Base-by-base conservation (phyloP, 441 rosid genomes). In the Sinapis alba region DNA sequence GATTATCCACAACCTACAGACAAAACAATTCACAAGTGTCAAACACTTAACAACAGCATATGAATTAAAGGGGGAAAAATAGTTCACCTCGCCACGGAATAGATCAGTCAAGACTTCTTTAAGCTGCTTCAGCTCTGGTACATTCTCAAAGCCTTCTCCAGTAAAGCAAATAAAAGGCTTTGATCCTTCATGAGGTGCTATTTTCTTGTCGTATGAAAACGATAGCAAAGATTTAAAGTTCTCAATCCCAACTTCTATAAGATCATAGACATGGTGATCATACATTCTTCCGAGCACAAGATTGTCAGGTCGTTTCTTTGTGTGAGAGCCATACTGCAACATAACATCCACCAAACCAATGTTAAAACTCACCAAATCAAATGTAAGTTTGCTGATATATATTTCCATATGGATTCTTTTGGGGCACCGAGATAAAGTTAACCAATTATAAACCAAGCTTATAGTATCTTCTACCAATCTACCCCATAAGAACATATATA, bases 221-320 rank as follows among this genome's bases (percentile, higher is more conserved):
- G 92, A 83, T 12, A 78, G 79, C 82, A 90, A 67, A 28, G 97
- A 69, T 75, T 86, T 90, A 60, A 85, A 93, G 79, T 95, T 93
- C 81, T 95, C 95, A 63, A 95, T 84, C 61, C 96, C 98, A 81
- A 93, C 92, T 84, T 95, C 99, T 6, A 95, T 87, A 51, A 93
- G 92, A 80, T 95, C 99, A 59, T 89, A 95, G 36, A 93, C 83
- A 63, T 87, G 91, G 77, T 93, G 88, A 82, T 93, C 95, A 15
- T 88, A 95, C 38, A 84, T 95, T 76, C 98, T 77, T 18, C 99
- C 97, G 15, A 93, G 82, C 19, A 95, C 86, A 68, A 95, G 89
- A 82, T 93, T 95, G 80, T 93, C 82, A 13, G 99, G 98, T 26
- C 97, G 86, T 80, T 95, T 95, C 92, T 91, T 95, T 23, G 98